Base-by-base conservation (phyloP, 345 rosid genomes). In the Linum lewisii region DNA sequence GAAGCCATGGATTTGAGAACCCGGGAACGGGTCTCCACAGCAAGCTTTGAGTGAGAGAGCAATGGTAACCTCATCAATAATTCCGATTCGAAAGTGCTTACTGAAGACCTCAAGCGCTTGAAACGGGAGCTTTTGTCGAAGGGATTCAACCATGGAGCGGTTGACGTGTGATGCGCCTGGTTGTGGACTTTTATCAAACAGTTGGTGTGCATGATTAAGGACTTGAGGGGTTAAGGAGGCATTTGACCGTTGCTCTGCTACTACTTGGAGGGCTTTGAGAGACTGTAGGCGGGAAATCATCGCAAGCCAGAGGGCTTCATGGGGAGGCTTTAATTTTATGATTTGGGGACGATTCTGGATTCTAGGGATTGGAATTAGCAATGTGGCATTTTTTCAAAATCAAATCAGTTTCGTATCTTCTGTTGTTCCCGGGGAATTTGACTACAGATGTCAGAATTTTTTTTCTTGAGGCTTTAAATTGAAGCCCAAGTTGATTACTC, bases 1-100 rank as follows among this genome's bases (percentile, higher is more conserved):
- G 53, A 88, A 81, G 21, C 86, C 84, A 24, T 88, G 98, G 69
- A 88, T 62, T 80, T 86, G 95, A 51, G 75, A 66, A 21, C 90
- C 91, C 7, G 59, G 77, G 24, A 56, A 61, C n/a, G 64, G 58
- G 77, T 80, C 72, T 32, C 87, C 78, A 32, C 71, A 57, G 58
- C 87, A 88, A 58, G 80, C 87, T 75, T 84, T 92, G 67, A 88
- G 83, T 16, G 82, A 86, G 19, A 83, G 61, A 11, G 89, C 71
- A 24, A 86, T n/a, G 2, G 84, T 82, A 54, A 77, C 83, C 61
- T 79, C 84, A 57, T 87, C 77, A 24, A 83, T 21, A 21, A 16
- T 68, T 55, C 24, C 19, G 23, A 68, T 65, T 53, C 51, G 77
- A 54, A 85, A 66, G 61, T 70, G 78, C 15, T 59, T 60, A 67